Base-by-base conservation (phyloP, 768 basidiomycete species). In the Phylloporus scabripes region DNA sequence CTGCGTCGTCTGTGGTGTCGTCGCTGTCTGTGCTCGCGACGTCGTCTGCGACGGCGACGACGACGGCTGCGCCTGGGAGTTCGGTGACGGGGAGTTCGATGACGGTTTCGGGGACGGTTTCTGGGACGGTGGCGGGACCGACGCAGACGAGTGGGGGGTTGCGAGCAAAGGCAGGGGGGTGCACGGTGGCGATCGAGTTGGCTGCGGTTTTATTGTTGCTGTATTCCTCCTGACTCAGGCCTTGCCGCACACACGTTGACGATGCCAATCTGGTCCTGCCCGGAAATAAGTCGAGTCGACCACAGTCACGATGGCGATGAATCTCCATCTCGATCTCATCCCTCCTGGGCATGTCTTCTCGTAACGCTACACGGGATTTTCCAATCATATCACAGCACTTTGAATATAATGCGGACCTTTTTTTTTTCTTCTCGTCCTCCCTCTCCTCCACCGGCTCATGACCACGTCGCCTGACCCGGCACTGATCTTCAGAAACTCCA, bases 381-480 rank as follows among this genome's bases (percentile, higher is more conserved):
- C 51, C 49, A 49, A 49, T 29, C 28, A n/a, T n/a, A 10, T 29
- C 28, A 31, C 29, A 11, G 29, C 29, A 31, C 29, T 5, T 36
- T 36, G 18, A 36, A 36, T 34, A 34, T 34, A 8, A n/a, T 7
- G 5, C 40, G 40, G 26, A 14, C 43, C 9, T 26, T 41, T 51
- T 54, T 52, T 50, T 33, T 31, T 21, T 18, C 26, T 7, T 37
- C 15, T 5, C 9, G 15, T 12, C 28, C 9, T 8, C 9, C 28
- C 10, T 31, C 29, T 12, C 29, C 5, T 12, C 29, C 26, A 28
- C 23, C n/a, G 15, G 29, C 6, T 36, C 50, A 85, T 87, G 83
- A 81, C 77, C 0, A 71, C 74, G 39, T 79, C 79, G 37, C 76
- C 82, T 1, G 78, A 81, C 53, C 78, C 81, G 41, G 67, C 78